These are phyloP conservation scores for Colletotrichum lupini DNA, from an alignment of 2,329 filamentous ascomycete species.

Conservation along the genomic window DNA sequence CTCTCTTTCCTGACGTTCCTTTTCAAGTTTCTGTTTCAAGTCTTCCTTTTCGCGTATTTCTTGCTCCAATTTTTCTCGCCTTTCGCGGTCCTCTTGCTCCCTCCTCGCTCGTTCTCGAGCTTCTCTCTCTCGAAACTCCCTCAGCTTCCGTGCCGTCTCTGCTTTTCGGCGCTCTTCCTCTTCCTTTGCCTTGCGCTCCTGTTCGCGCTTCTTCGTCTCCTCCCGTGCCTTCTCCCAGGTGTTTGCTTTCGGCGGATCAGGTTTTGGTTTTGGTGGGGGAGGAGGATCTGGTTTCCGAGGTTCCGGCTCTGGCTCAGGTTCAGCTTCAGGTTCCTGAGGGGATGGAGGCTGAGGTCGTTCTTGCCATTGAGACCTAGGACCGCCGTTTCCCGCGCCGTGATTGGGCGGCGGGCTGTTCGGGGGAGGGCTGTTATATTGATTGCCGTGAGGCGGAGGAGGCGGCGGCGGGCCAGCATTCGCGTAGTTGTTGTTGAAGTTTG, in stretches of 20 bases:
- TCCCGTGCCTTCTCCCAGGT: constrained; percentile 57
- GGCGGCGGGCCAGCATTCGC: constrained; percentile 33
- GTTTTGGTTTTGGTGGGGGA: constrained; percentile 36
- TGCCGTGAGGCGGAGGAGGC: constrained; percentile 37
- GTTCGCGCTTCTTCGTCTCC: constrained; percentile 71
- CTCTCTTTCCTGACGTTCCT: constrained; percentile 48
- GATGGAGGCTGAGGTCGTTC: constrained; percentile 40
- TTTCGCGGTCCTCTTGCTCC: constrained; percentile 50
- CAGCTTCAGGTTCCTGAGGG: constrained; percentile 37
- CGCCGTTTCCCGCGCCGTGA: constrained; percentile 43
- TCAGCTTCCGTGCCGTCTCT: constrained; percentile 63
- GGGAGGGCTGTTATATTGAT: constrained; percentile 30
- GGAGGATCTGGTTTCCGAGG: constrained; percentile 42
- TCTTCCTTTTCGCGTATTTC: constrained; percentile 46
- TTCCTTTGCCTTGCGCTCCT: constrained; percentile 70
- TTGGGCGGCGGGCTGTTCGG: constrained; percentile 37
- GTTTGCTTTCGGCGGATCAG: constrained; percentile 36
- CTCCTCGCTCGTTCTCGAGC: constrained; percentile 57
- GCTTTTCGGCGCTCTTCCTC: constrained; percentile 70
- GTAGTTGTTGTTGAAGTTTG: constrained; percentile 34
- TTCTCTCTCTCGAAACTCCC: constrained; percentile 67
- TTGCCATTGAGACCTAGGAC: constrained; percentile 53
- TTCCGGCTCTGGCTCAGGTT: constrained; percentile 37
- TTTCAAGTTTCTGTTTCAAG: constrained; percentile 43
- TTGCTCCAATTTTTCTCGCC: constrained; percentile 48